Conservation (phyloP, 768 basidiomycete genomes). For the Boletus sensibilis region DNA sequence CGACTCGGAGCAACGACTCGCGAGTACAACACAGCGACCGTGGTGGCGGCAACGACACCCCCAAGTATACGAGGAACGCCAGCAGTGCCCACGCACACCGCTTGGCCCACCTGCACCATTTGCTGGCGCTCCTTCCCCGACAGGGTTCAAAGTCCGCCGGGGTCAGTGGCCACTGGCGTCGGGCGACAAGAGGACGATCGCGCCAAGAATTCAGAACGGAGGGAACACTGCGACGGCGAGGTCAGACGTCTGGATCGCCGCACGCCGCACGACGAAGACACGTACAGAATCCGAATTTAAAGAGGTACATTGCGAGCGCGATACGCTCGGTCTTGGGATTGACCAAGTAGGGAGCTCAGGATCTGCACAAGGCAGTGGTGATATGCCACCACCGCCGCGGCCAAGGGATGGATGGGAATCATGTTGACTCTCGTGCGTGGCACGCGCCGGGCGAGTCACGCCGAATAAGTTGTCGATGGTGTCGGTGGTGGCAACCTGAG, state of each 20-base stretch:
- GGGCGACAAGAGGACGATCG: background rate
- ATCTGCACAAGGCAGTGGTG: constrained; percentile 30
- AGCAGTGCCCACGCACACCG: background rate
- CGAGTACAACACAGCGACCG: no score
- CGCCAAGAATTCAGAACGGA: background rate
- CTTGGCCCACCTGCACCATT: background rate
- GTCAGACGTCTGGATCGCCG: no score
- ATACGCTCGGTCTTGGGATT: constrained; percentile 33
- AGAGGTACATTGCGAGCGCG: constrained; percentile 46
- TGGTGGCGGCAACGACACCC: background rate
- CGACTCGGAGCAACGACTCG: background rate
- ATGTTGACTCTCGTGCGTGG: no score
- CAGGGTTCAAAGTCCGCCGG: background rate
- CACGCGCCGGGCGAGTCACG: constrained; percentile 8
- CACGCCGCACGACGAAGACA: constrained; percentile 1
- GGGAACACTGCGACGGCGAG: no score
- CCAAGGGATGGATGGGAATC: constrained; percentile 10
- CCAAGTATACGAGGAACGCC: no score
- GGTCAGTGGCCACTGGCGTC: no score
- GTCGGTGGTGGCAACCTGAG: background rate
- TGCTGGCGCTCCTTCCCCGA: background rate
- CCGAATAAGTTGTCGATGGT: constrained; percentile 30
- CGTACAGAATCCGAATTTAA: constrained; percentile 49
- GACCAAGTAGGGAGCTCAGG: constrained; percentile 36
- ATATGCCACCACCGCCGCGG: background rate